Conservation (phyloP, 495 filamentous ascomycete species). For the Rusavskia elegans region DNA sequence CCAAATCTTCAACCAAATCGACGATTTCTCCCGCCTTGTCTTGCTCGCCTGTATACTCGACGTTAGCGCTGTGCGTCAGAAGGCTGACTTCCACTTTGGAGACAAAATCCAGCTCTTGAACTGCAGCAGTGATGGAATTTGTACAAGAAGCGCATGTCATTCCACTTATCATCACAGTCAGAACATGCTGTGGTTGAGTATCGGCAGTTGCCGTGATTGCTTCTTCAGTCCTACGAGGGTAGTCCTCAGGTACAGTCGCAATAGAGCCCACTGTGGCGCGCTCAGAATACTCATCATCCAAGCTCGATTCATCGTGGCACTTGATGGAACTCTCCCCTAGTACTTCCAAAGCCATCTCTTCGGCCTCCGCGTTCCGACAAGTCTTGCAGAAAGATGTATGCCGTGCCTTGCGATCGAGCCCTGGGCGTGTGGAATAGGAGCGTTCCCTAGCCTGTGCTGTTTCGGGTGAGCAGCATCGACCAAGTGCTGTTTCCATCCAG, state of each 20-base stretch:
- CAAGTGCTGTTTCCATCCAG: constrained; percentile 11
- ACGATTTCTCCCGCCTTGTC: constrained; percentile 41
- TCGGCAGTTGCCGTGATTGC: no score
- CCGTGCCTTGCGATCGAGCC: not conserved
- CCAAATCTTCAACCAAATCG: constrained; percentile 61
- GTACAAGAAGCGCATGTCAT: constrained; percentile 55
- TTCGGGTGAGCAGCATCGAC: constrained; percentile 1
- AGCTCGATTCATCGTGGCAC: not conserved
- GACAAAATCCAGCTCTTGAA: constrained; percentile 35
- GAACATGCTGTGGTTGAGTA: constrained; percentile 19
- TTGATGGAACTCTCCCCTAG: not conserved
- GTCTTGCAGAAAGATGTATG: not conserved
- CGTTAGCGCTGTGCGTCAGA: constrained; percentile 39
- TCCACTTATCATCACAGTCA: constrained; percentile 36
- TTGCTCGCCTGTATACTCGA: constrained; percentile 34
- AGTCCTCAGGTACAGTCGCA: no score
- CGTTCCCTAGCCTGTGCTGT: no score
- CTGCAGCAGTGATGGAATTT: constrained; percentile 32
- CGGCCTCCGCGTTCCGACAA: constrained; percentile 13
- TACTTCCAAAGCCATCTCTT: not conserved
- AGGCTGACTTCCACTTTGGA: constrained; percentile 39
- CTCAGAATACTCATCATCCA: no score
- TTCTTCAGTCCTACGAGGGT: no score
- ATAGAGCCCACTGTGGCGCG: no score
- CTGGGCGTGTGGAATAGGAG: not conserved